These are phyloP conservation scores for Acorus gramineus DNA, from an alignment of 106 monocot genomes.

Conservation along the genomic window DNA sequence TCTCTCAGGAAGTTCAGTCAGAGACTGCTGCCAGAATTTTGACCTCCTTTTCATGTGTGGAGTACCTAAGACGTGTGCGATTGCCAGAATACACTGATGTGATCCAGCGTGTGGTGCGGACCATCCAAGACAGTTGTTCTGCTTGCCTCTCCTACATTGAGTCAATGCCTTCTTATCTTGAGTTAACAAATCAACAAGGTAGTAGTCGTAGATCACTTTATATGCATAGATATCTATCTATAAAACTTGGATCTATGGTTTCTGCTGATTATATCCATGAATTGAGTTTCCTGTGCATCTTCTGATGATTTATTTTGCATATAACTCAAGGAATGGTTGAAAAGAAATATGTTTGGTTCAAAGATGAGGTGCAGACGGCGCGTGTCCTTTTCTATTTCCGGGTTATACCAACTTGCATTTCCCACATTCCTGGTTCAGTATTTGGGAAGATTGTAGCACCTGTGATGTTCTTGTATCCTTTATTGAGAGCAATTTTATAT, in stretches of 20 bases:
- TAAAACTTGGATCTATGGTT: no score
- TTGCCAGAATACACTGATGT: slow-evolving; percentile 82
- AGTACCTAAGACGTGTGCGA: slow-evolving; percentile 64
- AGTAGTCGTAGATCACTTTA: neutral
- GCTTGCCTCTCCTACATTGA: slow-evolving; percentile 37
- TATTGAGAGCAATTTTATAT: neutral
- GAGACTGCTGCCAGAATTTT: slow-evolving; percentile 47
- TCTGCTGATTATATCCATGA: no score
- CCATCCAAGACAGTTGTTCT: slow-evolving; percentile 47
- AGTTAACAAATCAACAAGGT: slow-evolving; percentile 58
- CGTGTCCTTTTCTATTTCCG: slow-evolving; percentile 79
- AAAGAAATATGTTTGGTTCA: slow-evolving; percentile 51
- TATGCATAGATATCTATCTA: slow-evolving; percentile 1
- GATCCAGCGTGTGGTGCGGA: slow-evolving; percentile 59
- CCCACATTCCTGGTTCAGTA: slow-evolving; percentile 34
- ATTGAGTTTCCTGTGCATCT: no score
- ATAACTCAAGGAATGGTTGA: slow-evolving; percentile 10
- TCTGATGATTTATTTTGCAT: no score
- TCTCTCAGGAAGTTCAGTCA: slow-evolving; percentile 10
- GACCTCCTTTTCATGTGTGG: slow-evolving; percentile 83
- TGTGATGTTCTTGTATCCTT: slow-evolving; percentile 97
- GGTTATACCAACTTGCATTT: slow-evolving; percentile 76
- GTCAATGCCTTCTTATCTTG: slow-evolving; percentile 76
- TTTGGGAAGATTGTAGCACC: slow-evolving; percentile 57
- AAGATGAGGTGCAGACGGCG: slow-evolving; percentile 86